These are phyloP conservation scores for Malassezia equina DNA, from an alignment of 1,284 basidiomycete species.

Conservation along the genomic window DNA sequence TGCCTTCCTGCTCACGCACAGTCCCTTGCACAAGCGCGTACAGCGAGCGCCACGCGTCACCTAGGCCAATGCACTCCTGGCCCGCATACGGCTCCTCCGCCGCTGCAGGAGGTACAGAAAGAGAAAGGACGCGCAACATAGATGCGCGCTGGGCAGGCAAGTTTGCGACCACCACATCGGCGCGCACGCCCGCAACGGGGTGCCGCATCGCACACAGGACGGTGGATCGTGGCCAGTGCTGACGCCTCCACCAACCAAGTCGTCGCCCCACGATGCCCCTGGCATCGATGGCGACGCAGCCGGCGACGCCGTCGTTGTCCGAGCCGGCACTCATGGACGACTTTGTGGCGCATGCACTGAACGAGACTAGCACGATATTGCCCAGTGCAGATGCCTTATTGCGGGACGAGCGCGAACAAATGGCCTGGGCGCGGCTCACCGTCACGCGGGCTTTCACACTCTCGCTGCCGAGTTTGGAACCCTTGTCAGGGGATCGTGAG, in stretches of 20 bases:
- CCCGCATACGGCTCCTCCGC: slow-evolving; percentile 11
- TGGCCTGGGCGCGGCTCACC: neutral
- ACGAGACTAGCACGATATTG: neutral
- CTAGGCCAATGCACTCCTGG: slow-evolving; percentile 27
- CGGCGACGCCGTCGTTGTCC: neutral
- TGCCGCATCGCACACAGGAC: neutral
- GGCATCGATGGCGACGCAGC: neutral
- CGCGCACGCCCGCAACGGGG: neutral
- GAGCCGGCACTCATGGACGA: neutral
- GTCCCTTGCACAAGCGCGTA: slow-evolving; percentile 25
- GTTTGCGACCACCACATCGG: neutral
- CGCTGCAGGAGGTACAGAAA: slow-evolving; percentile 8
- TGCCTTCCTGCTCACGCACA: slow-evolving; percentile 29
- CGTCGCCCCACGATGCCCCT: neutral
- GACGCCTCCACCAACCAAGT: neutral
- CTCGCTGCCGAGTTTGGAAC: neutral
- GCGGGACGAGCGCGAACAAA: neutral
- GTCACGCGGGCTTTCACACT: neutral
- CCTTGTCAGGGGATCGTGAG: neutral
- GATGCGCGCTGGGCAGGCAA: neutral
- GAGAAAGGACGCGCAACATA: slow-evolving; percentile 4
- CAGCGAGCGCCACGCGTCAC: slow-evolving; percentile 27
- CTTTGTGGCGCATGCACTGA: neutral
- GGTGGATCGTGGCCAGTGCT: neutral
- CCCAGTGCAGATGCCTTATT: neutral